phyloP scores from a whole-genome alignment of 164 flowering plant genomes.

The Stephania cephalantha region DNA sequence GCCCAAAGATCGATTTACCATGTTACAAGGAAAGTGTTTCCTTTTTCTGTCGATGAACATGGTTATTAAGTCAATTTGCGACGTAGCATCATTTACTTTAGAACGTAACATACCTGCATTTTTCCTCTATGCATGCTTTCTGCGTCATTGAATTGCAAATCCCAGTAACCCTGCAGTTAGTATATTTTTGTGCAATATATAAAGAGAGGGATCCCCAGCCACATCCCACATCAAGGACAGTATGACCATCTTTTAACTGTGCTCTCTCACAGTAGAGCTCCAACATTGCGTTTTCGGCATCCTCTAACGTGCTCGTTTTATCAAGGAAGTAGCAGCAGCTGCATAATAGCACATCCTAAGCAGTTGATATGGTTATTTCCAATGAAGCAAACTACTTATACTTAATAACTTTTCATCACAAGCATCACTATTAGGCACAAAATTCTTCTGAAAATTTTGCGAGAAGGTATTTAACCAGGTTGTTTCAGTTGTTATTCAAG shows the following conservation, averaged over 20 bases:
- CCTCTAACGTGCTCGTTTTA: slow-evolving; percentile 59
- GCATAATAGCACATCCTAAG: slow-evolving; percentile 20
- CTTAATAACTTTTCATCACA: background rate
- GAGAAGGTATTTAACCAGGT: too few species aligned
- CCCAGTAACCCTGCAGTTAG: slow-evolving; percentile 69
- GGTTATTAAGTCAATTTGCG: too few species aligned
- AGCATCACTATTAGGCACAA: background rate
- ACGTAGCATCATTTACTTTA: background rate
- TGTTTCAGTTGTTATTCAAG: too few species aligned
- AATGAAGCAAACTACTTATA: background rate
- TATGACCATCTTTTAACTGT: slow-evolving; percentile 75
- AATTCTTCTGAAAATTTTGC: too few species aligned
- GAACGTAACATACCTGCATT: slow-evolving; percentile 45
- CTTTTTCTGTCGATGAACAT: too few species aligned
- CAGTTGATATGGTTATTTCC: background rate
- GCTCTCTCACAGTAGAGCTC: slow-evolving; percentile 84
- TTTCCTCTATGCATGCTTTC: slow-evolving; percentile 70
- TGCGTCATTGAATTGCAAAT: slow-evolving; percentile 87
- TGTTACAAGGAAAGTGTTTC: too few species aligned
- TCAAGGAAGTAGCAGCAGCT: slow-evolving; percentile 80
- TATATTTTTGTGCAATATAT: slow-evolving; percentile 72
- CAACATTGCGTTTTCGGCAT: slow-evolving; percentile 88
- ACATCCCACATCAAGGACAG: slow-evolving; percentile 93
- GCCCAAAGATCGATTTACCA: too few species aligned
- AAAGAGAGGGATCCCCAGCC: slow-evolving; percentile 91